Conservation (phyloP, 768 basidiomycete species). For the Tulasnella sp. region DNA sequence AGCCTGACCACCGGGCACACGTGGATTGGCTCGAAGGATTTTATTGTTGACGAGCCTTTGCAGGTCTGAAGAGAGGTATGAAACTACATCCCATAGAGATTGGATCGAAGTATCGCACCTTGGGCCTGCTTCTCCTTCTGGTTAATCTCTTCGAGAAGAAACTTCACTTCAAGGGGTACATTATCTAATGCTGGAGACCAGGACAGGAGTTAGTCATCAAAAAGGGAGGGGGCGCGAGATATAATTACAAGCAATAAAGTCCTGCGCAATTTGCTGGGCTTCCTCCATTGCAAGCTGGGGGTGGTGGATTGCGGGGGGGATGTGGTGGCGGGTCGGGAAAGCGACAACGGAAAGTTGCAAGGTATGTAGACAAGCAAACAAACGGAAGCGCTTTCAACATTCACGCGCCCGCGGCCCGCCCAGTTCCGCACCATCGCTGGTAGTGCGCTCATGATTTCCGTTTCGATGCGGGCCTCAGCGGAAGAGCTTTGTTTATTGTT, state of each 20-base stretch:
- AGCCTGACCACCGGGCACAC: constrained; percentile 9
- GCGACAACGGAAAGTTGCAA: background rate
- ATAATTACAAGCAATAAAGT: constrained; percentile 15
- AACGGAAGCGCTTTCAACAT: background rate
- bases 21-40: constrained; percentile 23
- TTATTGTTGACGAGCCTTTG: constrained; percentile 12
- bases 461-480: background rate
- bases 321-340: background rate
- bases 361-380: background rate
- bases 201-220: background rate
- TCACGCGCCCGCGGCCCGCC: background rate
- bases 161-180: constrained; percentile 29
- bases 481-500: background rate
- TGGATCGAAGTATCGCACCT: constrained; percentile 17
- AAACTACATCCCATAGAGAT: background rate
- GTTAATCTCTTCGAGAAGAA: constrained; percentile 29
- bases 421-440: background rate
- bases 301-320: background rate
- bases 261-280: constrained; percentile 23
- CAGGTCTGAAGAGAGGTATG: constrained; percentile 12
- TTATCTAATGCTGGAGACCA: constrained; percentile 27
- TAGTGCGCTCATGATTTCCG: background rate
- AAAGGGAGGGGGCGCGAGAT: background rate
- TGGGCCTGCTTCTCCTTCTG: constrained; percentile 26
- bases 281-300: constrained; percentile 18